These are phyloP conservation scores for Aphanomyces astaci DNA, from an alignment of 352 stramenopile species.

Conservation along the genomic window DNA sequence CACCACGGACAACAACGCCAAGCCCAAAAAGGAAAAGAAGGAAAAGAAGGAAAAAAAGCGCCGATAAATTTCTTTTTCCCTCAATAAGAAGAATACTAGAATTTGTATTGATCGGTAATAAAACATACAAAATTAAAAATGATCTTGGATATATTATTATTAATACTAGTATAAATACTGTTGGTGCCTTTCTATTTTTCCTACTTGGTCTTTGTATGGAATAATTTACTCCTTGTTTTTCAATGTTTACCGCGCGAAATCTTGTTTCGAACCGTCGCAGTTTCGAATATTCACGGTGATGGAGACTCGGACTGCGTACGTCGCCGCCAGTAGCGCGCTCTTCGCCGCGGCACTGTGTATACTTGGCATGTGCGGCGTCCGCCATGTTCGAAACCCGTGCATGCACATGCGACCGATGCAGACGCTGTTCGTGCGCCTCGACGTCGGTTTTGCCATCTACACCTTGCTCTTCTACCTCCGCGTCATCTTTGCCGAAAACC, in stretches of 20 bases:
- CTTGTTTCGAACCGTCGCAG: not conserved
- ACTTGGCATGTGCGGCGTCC: not conserved
- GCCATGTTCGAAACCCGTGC: not conserved
- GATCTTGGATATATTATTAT: no score
- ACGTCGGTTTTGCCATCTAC: conserved; percentile 1
- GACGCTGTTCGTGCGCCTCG: not conserved
- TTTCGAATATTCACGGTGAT: not conserved
- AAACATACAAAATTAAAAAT: no score
- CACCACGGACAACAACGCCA: conserved; percentile 64
- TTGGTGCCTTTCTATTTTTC: no score
- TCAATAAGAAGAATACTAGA: no score
- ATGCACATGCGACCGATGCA: not conserved
- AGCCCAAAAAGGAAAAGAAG: conserved; percentile 20
- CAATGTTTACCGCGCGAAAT: not conserved
- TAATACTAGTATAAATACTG: no score
- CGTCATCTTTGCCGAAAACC: not conserved
- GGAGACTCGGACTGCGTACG: not conserved
- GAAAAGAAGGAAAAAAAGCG: conserved; percentile 23
- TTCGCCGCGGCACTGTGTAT: not conserved
- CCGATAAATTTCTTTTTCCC: no score
- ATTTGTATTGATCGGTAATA: no score
- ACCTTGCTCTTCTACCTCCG: not conserved
- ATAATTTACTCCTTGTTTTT: no score
- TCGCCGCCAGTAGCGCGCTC: not conserved
- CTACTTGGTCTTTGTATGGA: no score